Evolutionary conservation across 2,329 filamentous ascomycete species (phyloP), one percentile per base, ranked within the genome.

Genomic region (Fusarium brevicatenulatum): DNA sequence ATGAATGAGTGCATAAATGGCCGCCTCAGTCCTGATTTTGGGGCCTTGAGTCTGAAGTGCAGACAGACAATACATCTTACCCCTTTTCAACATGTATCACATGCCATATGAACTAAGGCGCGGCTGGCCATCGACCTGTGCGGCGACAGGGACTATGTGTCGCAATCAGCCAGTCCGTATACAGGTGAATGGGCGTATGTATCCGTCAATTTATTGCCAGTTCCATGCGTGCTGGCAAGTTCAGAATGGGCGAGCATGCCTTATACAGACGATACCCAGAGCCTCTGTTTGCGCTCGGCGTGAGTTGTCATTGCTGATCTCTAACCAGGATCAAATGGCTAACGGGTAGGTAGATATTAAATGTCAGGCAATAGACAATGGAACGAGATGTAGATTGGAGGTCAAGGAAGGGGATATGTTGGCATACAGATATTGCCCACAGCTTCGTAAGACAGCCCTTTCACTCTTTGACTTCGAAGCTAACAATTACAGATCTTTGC

Each of bases 401-500:
- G 71, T 76, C 40, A 79, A 71, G 44, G 65, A 75, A 40, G 77
- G 65, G 7, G 63, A 66, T 30, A 50, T 62, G 19, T 59, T 37
- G 7, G 23, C 58, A 9, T 69, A 71, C 39, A 69, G 32, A n/a
- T 79, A 75, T 47, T 80, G 78, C 50, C 39, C 67, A 12, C 68
- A 79, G 34, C 63, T 78, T n/a, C 78, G 78, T 76, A 55, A 62
- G 75, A 19, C 25, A 36, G 16, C 15, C 64, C 15, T 16, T 23
- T 12, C 3, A 13, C 9, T 12, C 21, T 19, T 4, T 32, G 13
- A 19, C 6, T n/a, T 30, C 4, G 10, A 4, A 34, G 36, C 61
- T 74, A 18, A 77, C 23, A 15, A 15, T 18, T 32, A 23, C 16
- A 81, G 80, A 81, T 62, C 72, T 79, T n/a, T 81, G 79, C 49